A percentile compares a stretch with the other conserved stretches of the same genome.
Evolutionary conservation across 2,329 filamentous ascomycete genomes (phyloP).

Genomic region (Colletotrichum lentis): DNA sequence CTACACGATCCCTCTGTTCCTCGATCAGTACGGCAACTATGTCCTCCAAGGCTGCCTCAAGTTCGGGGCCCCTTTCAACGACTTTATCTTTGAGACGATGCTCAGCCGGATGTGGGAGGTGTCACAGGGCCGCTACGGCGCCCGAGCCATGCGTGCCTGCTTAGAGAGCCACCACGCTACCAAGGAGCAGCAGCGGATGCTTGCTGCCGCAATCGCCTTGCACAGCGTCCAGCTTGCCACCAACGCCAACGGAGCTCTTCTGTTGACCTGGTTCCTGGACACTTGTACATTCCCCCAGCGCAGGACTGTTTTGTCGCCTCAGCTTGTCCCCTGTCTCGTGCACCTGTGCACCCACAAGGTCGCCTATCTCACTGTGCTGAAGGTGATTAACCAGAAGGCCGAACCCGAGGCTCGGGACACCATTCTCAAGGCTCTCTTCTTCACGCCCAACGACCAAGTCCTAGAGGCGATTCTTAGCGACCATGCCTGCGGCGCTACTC

Average conservation of each 20-base stretch:
- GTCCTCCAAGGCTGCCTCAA: constrained; percentile 96
- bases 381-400: constrained; percentile 97
- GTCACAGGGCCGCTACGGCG: constrained; percentile 90
- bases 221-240: constrained; percentile 96
- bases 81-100: constrained; percentile 99
- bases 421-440: constrained; percentile 91
- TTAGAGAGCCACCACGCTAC: constrained; percentile 94
- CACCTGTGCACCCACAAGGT: constrained; percentile 99
- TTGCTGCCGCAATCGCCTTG: constrained; percentile 93
- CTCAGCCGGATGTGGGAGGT: constrained; percentile 92
- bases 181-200: constrained; percentile 93
- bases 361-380: constrained; percentile 93
- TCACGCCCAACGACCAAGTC: constrained; percentile 84
- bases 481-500: constrained; percentile 87
- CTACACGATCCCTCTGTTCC: constrained; percentile 89
- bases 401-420: constrained; percentile 91
- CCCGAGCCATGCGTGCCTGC: constrained; percentile 94
- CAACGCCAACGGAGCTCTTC: constrained; percentile 91
- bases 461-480: constrained; percentile 91
- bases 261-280: constrained; percentile 97
- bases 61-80: constrained; percentile 86
- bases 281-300: constrained; percentile 95
- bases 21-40: constrained; percentile 98
- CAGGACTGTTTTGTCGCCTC: constrained; percentile 88
- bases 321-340: constrained; percentile 90